Evolutionary conservation across 768 basidiomycete genomes (phyloP).

Genomic region (Psilocybe azurescens): DNA sequence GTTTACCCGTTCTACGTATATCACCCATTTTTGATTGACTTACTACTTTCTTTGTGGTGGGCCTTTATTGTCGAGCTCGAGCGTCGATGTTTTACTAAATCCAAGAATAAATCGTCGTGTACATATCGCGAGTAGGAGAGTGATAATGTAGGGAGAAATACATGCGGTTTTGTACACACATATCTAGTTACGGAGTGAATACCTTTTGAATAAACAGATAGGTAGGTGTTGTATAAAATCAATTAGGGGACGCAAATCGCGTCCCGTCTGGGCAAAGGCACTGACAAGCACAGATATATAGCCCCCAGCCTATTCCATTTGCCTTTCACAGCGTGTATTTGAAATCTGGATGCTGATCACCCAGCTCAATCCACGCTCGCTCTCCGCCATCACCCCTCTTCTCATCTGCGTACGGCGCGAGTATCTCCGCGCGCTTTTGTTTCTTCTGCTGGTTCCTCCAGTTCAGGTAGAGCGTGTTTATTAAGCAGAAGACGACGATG

Average conservation of each 20-base stretch:
- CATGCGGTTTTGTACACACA: not conserved
- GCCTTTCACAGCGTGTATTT: conserved; percentile 29
- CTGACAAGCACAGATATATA: no score
- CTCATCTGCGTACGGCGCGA: conserved; percentile 34
- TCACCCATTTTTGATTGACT: no score
- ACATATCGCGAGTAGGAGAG: not conserved
- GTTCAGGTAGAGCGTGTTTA: conserved; percentile 34
- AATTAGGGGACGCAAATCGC: no score
- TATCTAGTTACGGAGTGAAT: not conserved
- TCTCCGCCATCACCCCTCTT: conserved; percentile 27
- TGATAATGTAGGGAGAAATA: not conserved
- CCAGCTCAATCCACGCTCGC: conserved; percentile 38
- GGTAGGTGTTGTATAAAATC: no score
- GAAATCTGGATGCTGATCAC: conserved; percentile 43
- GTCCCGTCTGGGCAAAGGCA: no score
- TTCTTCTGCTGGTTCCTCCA: conserved; percentile 33
- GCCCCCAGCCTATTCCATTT: not conserved
- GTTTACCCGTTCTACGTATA: no score
- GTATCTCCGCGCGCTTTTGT: conserved; percentile 27
- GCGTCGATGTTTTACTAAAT: not conserved
- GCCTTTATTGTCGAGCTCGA: no score
- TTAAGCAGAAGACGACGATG: conserved; percentile 26
- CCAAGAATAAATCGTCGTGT: not conserved
- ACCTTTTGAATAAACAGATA: not conserved
- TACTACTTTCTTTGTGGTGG: no score